phyloP scores from a whole-genome alignment of 2,329 filamentous ascomycete genomes.

The Balansia obtecta region DNA sequence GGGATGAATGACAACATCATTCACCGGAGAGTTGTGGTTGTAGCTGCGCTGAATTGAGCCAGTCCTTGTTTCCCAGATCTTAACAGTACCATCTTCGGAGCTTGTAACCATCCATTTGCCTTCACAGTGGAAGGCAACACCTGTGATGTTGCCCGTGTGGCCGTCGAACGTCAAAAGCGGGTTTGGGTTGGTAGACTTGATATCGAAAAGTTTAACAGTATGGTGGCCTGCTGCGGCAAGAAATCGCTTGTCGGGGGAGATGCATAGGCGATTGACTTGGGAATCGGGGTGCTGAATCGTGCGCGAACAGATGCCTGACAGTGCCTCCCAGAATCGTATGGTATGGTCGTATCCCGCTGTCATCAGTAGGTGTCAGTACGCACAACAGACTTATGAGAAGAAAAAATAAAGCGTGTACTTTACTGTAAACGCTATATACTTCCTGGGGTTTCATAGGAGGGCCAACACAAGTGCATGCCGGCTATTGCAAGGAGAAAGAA shows the following conservation, averaged over 20 bases:
- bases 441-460: no score
- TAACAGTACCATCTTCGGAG: conserved; percentile 91
- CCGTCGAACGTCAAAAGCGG: conserved; percentile 90
- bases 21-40: conserved; percentile 75
- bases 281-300: conserved; percentile 98
- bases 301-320: conserved; percentile 93
- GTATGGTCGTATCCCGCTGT: conserved; percentile 51
- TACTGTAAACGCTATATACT: no score
- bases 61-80: conserved; percentile 88
- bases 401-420: no score
- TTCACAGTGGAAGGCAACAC: conserved; percentile 95
- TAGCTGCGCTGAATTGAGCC: conserved; percentile 88
- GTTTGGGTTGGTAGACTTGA: conserved; percentile 95
- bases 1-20: conserved; percentile 98
- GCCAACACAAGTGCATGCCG: no score
- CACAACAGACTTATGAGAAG: no score
- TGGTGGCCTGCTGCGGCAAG: conserved; percentile 71
- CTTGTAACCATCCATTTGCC: conserved; percentile 99
- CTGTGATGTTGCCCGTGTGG: conserved; percentile 90
- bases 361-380: no score
- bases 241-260: conserved; percentile 94
- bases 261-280: conserved; percentile 95
- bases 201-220: conserved; percentile 95
- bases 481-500: no score
- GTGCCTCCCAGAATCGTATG: conserved; percentile 85